phyloP scores from a whole-genome alignment of 805 yeast genomes.

The Ogataea pini region DNA sequence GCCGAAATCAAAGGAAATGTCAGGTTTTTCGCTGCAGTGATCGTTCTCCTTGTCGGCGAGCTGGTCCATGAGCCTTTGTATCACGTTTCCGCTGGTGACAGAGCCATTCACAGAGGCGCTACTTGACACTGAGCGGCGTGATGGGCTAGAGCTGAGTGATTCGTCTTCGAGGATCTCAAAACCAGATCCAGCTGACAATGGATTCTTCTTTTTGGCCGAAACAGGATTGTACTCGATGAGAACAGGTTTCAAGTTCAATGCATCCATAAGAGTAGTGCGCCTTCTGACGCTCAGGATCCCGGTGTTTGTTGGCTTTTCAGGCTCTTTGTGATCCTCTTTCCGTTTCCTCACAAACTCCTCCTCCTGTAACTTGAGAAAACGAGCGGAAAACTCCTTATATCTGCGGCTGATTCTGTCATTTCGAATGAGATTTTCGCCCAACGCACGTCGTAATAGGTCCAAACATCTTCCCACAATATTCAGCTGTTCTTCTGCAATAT shows the following conservation, averaged over 20 bases:
- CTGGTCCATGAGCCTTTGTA: constrained; percentile 37
- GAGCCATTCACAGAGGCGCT: neutral
- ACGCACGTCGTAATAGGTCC: constrained; percentile 24
- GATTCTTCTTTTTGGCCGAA: constrained; percentile 25
- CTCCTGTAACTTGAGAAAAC: constrained; percentile 12
- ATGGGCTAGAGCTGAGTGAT: neutral
- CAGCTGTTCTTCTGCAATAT: constrained; percentile 3
- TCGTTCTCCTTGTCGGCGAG: constrained; percentile 31
- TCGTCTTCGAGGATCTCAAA: constrained; percentile 19
- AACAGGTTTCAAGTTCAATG: constrained; percentile 29
- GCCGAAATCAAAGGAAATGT: neutral
- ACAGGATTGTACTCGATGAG: constrained; percentile 31
- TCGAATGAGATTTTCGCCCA: constrained; percentile 21
- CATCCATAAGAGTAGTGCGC: constrained; percentile 20
- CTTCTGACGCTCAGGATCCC: constrained; percentile 4
- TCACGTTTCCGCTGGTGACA: constrained; percentile 27
- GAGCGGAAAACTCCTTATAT: constrained; percentile 7
- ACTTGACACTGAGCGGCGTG: neutral
- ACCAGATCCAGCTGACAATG: constrained; percentile 2
- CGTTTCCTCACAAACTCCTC: neutral
- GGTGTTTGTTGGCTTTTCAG: too few relatives aligned
- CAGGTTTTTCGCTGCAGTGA: constrained; percentile 3
- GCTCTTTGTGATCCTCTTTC: neutral
- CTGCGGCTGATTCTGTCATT: constrained; percentile 6
- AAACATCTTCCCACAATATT: constrained; percentile 18